phyloP scores from a whole-genome alignment of 768 basidiomycete genomes.

The Trametes villosa region DNA sequence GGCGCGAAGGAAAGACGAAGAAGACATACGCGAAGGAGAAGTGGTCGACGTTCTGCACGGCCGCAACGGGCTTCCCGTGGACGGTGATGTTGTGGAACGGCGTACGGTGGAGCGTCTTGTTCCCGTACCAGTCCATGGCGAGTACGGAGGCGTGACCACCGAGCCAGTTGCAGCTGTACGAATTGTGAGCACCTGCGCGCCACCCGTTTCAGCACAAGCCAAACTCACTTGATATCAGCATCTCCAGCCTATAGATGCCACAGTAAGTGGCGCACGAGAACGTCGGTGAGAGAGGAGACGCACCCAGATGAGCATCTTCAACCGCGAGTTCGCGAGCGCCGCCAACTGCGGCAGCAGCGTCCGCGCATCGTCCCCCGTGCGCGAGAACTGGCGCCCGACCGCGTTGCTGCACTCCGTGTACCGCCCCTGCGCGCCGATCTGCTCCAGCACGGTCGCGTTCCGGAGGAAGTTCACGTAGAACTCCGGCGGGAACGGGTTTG shows the following conservation, averaged over 20 bases:
- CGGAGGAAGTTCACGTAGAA: constrained; percentile 55
- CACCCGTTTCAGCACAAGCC: neutral
- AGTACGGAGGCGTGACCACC: constrained; percentile 43
- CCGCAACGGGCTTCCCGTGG: constrained; percentile 53
- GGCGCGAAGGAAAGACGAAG: neutral
- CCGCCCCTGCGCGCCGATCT: constrained; percentile 53
- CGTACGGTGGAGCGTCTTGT: constrained; percentile 42
- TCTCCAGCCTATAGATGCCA: constrained; percentile 45
- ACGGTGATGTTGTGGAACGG: constrained; percentile 61
- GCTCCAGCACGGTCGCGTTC: constrained; percentile 38
- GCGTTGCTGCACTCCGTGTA: constrained; percentile 56
- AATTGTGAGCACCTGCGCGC: neutral
- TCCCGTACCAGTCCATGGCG: constrained; percentile 54
- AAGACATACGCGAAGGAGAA: constrained; percentile 66
- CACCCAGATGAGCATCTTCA: constrained; percentile 49
- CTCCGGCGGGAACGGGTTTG: constrained; percentile 54
- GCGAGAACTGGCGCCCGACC: constrained; percentile 46
- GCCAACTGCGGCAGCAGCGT: constrained; percentile 55
- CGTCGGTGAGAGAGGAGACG: constrained; percentile 22
- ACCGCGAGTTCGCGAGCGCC: constrained; percentile 46
- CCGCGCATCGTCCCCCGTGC: constrained; percentile 66
- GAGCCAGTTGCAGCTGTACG: constrained; percentile 43
- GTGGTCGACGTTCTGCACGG: constrained; percentile 66
- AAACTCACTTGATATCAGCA: constrained; percentile 39
- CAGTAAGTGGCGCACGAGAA: neutral